Evolutionary conservation across 177 flowering plant genomes (phyloP), one percentile per base, ranked within the genome.

Genomic region (Telopea speciosissima): DNA sequence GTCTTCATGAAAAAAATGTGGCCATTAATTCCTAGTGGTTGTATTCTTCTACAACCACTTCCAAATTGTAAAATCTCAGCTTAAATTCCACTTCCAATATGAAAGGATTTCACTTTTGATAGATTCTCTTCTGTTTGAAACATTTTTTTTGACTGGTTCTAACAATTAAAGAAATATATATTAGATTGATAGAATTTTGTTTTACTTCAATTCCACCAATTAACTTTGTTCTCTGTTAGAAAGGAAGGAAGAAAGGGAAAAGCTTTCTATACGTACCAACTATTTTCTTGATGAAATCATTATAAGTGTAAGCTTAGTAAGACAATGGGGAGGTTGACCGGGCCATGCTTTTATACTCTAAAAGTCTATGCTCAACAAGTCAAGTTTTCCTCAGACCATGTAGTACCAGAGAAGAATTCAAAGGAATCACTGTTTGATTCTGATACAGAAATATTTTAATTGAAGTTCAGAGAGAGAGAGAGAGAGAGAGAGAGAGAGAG

Each of bases 111-210:
- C 54, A 65, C 40, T 52, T 33, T 25, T 58, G 54, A 56, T 70
- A 62, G 75, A 72, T 72, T 76, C 65, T 65, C 45, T 58, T 23
- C n/a, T 59, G 58, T 68, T 42, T 36, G 67, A 68, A n/a, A 64
- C 23, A 58, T 58, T 5, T 2, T 12, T 31, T 65, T 76, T 67
- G 78, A 72, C 75, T 72, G 36, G 16, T 72, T 72, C 75, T 28
- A 72, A 72, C 72, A 24, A 68, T 25, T 24, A 11, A 49, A 49
- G 23, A 13, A n/a, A 3, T 3, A 17, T n/a, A 7, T 58, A 21
- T 26, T 45, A 22, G n/a, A 45, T 45, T n/a, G 16, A 19, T 25
- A 24, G 49, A 10, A 59, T 24, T 60, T 60, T 16, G 3, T 7
- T 60, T 60, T 22, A n/a, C n/a, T n/a, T n/a, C n/a, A n/a, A n/a